Evolutionary conservation across 768 basidiomycete species (phyloP), one percentile per base, ranked within the genome.

Genomic region (Kwoniella sp.): DNA sequence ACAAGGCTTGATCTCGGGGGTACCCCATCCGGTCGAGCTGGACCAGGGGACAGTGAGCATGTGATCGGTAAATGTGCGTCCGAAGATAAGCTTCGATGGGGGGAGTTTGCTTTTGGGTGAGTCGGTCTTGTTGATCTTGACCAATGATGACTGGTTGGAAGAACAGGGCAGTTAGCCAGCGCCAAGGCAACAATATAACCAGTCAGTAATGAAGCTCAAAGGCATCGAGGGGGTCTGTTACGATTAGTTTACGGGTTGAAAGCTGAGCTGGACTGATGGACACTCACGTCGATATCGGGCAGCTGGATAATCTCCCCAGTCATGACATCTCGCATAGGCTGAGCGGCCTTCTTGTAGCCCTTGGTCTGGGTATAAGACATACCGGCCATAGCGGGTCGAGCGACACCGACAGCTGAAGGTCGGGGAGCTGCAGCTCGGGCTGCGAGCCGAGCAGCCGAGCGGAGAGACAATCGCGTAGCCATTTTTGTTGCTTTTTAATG

Each of bases 1-100:
- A 91, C 91, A 95, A 63, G 93, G 92, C 71, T 85, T 84, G 67
- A 97, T 95, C 73, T 87, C 83, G 1, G 93, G 93, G 1, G 84
- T 79, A 23, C 86, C 89, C 93, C 94, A 97, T 20, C 94, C 94
- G 45, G 84, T 83, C 25, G 83, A 76, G 2, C 84, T 82, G 64
- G 85, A 83, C 93, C 93, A 95, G n/a, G 79, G 88, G 82, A 82
- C 86, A 45, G 85, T 87, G 45, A 93, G 80, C 92, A 93, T 93
- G 78, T 93, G 91, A 81, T 93, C 78, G 89, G 65, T 78, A 81
- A 95, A 94, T 25, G 87, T 90, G 75, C 87, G 88, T 0, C 94
- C 94, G 74, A 95, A 98, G 7, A 89, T 84, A 61, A 96, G 85
- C 34, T 84, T 84, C 1, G 87, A 85, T 12, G 88, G 83, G 0